A percentile compares a stretch with the other conserved stretches of the same genome.
Evolutionary conservation across 2,329 filamentous ascomycete genomes (phyloP).

Genomic region (Fusarium staphyleae): DNA sequence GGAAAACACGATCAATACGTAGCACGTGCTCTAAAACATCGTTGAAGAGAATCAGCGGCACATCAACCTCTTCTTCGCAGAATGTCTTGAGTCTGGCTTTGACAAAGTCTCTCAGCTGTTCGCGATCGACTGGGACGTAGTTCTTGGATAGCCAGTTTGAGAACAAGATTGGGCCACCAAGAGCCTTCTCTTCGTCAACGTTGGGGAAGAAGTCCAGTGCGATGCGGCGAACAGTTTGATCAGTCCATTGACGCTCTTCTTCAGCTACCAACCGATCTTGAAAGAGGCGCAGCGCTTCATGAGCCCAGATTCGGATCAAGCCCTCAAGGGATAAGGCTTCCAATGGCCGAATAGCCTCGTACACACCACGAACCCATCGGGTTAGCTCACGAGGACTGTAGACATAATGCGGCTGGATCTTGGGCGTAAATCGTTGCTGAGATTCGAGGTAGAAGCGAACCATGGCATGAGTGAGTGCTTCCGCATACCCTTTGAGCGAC

Average conservation of each 20-base stretch:
- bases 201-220: conserved; percentile 92
- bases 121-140: conserved; percentile 94
- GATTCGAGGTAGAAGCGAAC: conserved; percentile 96
- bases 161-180: conserved; percentile 93
- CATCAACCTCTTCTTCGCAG: conserved; percentile 99
- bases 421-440: conserved; percentile 90
- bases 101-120: conserved; percentile 94
- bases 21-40: conserved; percentile 98
- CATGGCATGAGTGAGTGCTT: conserved; percentile 95
- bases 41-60: conserved; percentile 98
- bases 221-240: conserved; percentile 84
- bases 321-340: conserved; percentile 90
- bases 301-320: conserved; percentile 95
- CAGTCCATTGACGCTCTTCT: conserved; percentile 94
- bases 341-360: conserved; percentile 93
- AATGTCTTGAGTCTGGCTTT: conserved; percentile 97
- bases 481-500: conserved; percentile 91
- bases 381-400: conserved; percentile 99
- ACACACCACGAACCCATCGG: conserved; percentile 95
- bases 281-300: conserved; percentile 95
- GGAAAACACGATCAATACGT: conserved; percentile 97
- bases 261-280: conserved; percentile 95
- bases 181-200: conserved; percentile 87
- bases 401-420: conserved; percentile 98
- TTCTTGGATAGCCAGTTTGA: conserved; percentile 99